Percentiles rank a stretch among this genome's conserved stretches.
Conservation (phyloP, 75 land plant genomes). For the Pinus taeda region DNA sequence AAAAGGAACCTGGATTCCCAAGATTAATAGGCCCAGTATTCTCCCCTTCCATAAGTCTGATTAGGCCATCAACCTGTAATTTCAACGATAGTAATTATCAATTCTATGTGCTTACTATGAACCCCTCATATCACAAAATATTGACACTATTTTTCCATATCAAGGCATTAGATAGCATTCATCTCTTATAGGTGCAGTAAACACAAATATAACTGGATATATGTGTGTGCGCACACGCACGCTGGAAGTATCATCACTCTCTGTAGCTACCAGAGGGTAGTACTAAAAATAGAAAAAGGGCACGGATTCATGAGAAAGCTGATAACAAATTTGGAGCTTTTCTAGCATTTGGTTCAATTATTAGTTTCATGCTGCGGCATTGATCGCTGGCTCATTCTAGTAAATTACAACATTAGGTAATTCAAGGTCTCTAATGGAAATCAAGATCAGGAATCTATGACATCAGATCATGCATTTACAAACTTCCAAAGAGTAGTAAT, state of each 20-base stretch:
- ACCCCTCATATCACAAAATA: neutral
- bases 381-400: too few relatives aligned
- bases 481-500: neutral
- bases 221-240: too few relatives aligned
- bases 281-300: too few relatives aligned
- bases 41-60: constrained; percentile 49
- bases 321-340: too few relatives aligned
- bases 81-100: neutral
- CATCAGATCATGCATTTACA: neutral
- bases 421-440: neutral
- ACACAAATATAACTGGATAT: too few relatives aligned
- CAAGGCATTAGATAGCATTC: neutral
- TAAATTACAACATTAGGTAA: neutral
- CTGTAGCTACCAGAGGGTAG: too few relatives aligned
- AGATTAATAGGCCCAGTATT: constrained; percentile 59
- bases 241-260: too few relatives aligned
- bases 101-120: too few relatives aligned
- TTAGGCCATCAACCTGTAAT: constrained; percentile 59
- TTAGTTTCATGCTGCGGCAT: too few relatives aligned
- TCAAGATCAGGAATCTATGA: neutral
- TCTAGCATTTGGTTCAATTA: too few relatives aligned
- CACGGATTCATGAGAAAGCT: too few relatives aligned
- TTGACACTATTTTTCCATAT: neutral
- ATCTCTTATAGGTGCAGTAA: neutral
- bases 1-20: constrained; percentile 54